Conservation (phyloP, 805 yeast genomes). For the Kodamaea hsintzibuensis region DNA sequence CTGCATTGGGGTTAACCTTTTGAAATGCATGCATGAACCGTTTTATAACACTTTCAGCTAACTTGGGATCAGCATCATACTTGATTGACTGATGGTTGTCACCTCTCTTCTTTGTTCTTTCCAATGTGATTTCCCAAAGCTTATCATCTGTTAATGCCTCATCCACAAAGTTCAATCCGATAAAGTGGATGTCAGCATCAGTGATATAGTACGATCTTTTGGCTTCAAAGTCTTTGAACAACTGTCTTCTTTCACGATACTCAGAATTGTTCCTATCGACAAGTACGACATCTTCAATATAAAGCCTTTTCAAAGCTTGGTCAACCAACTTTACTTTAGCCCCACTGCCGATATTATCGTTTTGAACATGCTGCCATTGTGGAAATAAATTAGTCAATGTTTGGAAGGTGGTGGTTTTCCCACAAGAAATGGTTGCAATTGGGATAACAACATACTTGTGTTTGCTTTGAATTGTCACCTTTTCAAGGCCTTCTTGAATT, state of each 20-base stretch:
- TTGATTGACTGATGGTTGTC: constrained; percentile 87
- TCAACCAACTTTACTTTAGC: constrained; percentile 52
- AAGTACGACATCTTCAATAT: constrained; percentile 52
- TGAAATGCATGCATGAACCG: constrained; percentile 75
- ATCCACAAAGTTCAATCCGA: constrained; percentile 68
- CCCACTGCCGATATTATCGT: constrained; percentile 63
- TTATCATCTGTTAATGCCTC: constrained; percentile 23
- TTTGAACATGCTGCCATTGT: constrained; percentile 73
- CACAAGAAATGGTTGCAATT: constrained; percentile 91
- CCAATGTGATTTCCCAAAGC: constrained; percentile 53
- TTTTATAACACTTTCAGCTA: constrained; percentile 63
- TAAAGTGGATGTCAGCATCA: constrained; percentile 39
- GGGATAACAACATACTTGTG: constrained; percentile 58
- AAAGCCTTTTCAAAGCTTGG: constrained; percentile 37
- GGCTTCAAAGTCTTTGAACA: constrained; percentile 54
- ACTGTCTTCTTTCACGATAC: constrained; percentile 63
- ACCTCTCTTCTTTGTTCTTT: constrained; percentile 69
- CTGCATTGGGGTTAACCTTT: constrained; percentile 43
- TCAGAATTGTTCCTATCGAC: constrained; percentile 86
- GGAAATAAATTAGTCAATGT: constrained; percentile 53
- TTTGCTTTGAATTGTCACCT: constrained; percentile 13
- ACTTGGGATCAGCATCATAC: constrained; percentile 45
- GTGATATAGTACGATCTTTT: constrained; percentile 29
- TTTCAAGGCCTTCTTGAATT: constrained; percentile 21
- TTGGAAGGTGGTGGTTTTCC: constrained; percentile 81